Conservation (phyloP, 225 moss, liverwort and hornwort species). For the Bryum argenteum region DNA sequence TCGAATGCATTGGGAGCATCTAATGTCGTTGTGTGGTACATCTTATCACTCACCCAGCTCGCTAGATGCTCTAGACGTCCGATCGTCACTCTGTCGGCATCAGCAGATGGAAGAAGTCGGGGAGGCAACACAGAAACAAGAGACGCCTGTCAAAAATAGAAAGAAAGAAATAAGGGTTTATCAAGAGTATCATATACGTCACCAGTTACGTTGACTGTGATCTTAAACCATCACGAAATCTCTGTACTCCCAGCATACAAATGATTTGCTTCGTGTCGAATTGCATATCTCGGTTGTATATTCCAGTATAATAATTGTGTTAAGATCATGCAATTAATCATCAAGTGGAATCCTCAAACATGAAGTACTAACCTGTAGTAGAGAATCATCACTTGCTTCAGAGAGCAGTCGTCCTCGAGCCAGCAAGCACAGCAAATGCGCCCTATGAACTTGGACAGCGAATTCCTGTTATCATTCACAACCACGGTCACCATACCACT, state of each 20-base stretch:
- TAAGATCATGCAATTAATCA: conserved; percentile 1
- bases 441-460: conserved; percentile 76
- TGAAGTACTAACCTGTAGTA: conserved; percentile 66
- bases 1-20: not conserved
- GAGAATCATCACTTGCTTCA: conserved; percentile 69
- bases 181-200: not conserved
- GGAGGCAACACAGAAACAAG: conserved; percentile 76
- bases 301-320: not conserved
- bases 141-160: conserved; percentile 63
- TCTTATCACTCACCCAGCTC: conserved; percentile 68
- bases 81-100: conserved; percentile 40
- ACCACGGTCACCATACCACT: conserved; percentile 10
- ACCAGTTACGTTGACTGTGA: not conserved
- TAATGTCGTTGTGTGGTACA: not conserved
- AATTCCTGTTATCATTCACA: conserved; percentile 60
- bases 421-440: conserved; percentile 85
- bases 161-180: not conserved
- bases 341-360: conserved; percentile 4
- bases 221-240: conserved; percentile 9
- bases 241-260: not conserved
- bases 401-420: conserved; percentile 74
- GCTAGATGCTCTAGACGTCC: conserved; percentile 57
- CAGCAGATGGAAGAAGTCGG: conserved; percentile 55
- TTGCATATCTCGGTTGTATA: not conserved
- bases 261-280: conserved; percentile 10